Percentiles rank a stretch among this genome's conserved stretches.
Conservation (phyloP, 2,329 filamentous ascomycete genomes). For the Fusarium abutilonis region DNA sequence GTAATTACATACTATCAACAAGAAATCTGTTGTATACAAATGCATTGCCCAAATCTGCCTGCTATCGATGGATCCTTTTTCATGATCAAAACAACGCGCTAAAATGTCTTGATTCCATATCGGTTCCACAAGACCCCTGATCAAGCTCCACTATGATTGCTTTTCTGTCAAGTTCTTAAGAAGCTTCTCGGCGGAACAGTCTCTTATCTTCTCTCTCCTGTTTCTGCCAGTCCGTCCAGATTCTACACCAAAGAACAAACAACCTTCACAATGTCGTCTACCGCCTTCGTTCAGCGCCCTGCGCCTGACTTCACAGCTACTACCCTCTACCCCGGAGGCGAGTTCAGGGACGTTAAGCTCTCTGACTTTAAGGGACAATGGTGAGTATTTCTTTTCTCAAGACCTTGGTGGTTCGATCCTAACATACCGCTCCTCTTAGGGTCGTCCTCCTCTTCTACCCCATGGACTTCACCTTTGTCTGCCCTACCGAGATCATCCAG, state of each 20-base stretch:
- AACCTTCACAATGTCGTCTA: conserved; percentile 54
- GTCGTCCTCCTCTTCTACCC: conserved; percentile 73
- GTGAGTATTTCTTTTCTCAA: conserved; percentile 43
- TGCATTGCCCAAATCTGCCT: too few relatives aligned
- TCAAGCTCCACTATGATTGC: conserved; percentile 28
- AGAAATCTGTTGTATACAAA: background rate
- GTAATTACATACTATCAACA: background rate
- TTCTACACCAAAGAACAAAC: background rate
- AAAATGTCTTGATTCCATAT: conserved; percentile 34
- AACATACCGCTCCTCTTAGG: conserved; percentile 50
- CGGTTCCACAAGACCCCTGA: conserved; percentile 31
- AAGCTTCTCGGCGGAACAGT: background rate
- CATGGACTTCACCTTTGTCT: conserved; percentile 75
- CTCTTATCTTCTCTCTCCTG: background rate
- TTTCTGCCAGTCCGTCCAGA: background rate
- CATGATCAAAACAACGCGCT: conserved; percentile 34
- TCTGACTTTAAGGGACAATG: conserved; percentile 60
- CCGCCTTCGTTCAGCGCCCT: conserved; percentile 59
- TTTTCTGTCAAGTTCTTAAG: conserved; percentile 19
- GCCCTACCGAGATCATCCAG: conserved; percentile 72
- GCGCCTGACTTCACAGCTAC: conserved; percentile 61
- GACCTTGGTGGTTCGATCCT: background rate
- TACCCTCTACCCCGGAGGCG: conserved; percentile 59
- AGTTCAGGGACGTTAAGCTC: conserved; percentile 59
- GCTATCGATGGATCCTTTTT: background rate